Evolutionary conservation across 2,329 filamentous ascomycete species (phyloP).

Genomic region (Xylaria digitata): DNA sequence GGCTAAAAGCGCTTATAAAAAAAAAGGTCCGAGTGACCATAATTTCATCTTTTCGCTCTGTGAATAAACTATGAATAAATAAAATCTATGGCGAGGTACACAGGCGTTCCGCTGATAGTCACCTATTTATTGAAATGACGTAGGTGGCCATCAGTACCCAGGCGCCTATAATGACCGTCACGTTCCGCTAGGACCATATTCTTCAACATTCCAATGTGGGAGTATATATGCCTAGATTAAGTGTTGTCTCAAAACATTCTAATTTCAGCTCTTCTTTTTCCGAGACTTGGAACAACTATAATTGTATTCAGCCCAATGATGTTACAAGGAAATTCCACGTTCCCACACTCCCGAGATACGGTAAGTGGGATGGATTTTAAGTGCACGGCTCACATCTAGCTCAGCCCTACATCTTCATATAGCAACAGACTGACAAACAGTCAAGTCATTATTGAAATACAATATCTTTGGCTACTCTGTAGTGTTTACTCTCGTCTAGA

Average conservation of each 20-base stretch:
- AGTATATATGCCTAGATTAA: not conserved
- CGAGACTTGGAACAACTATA: not conserved
- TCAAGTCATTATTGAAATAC: no score
- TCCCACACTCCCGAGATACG: not conserved
- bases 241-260: not conserved
- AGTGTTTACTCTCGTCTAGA: no score
- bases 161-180: not conserved
- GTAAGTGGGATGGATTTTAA: no score
- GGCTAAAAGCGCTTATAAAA: no score
- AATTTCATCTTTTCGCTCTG: no score
- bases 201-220: not conserved
- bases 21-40: no score
- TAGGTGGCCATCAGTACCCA: conserved; percentile 6
- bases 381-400: not conserved
- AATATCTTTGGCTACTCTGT: no score
- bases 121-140: not conserved
- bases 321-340: conserved; percentile 6
- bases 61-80: no score
- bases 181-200: conserved; percentile 13
- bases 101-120: no score
- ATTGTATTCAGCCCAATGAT: not conserved
- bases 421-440: no score
- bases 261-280: conserved; percentile 8
- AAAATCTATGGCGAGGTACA: no score
- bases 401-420: not conserved